Conservation (phyloP, 2,329 filamentous ascomycete genomes). For the Pseudogymnoascus sp. region DNA sequence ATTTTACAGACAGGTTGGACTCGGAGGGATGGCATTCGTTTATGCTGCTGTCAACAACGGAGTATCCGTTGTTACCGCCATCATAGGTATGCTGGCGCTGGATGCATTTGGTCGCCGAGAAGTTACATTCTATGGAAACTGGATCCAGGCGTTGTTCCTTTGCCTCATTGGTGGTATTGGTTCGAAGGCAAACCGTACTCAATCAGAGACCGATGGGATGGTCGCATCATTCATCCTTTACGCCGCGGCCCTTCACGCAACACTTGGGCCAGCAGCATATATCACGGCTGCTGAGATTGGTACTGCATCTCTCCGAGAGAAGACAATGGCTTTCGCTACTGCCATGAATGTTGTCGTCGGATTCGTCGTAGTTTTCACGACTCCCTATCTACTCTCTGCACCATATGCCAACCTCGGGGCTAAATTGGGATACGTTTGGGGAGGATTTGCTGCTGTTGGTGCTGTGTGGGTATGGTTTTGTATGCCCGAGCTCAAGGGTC, state of each 20-base stretch:
- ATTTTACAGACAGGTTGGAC: background rate
- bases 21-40: background rate
- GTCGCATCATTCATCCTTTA: slow-evolving; percentile 13
- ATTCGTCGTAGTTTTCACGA: slow-evolving; percentile 18
- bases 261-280: slow-evolving; percentile 9
- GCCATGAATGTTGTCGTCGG: slow-evolving; percentile 18
- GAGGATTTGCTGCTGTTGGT: slow-evolving; percentile 9
- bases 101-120: background rate
- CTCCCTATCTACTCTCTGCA: slow-evolving; percentile 16
- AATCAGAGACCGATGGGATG: slow-evolving; percentile 9
- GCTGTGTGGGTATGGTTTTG: slow-evolving; percentile 13
- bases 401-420: slow-evolving; percentile 13
- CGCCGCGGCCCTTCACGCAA: slow-evolving; percentile 13
- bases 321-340: slow-evolving; percentile 19
- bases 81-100: background rate
- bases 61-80: background rate
- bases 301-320: slow-evolving; percentile 15
- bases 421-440: slow-evolving; percentile 14
- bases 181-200: background rate
- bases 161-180: slow-evolving; percentile 13
- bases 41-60: background rate
- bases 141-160: slow-evolving; percentile 10
- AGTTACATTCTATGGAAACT: background rate
- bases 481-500: slow-evolving; percentile 17
- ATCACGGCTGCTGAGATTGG: slow-evolving; percentile 19